Percentiles rank a stretch among this genome's conserved stretches.
phyloP scores from a whole-genome alignment of 2,329 filamentous ascomycete genomes.

The Colletotrichum higginsianum region DNA sequence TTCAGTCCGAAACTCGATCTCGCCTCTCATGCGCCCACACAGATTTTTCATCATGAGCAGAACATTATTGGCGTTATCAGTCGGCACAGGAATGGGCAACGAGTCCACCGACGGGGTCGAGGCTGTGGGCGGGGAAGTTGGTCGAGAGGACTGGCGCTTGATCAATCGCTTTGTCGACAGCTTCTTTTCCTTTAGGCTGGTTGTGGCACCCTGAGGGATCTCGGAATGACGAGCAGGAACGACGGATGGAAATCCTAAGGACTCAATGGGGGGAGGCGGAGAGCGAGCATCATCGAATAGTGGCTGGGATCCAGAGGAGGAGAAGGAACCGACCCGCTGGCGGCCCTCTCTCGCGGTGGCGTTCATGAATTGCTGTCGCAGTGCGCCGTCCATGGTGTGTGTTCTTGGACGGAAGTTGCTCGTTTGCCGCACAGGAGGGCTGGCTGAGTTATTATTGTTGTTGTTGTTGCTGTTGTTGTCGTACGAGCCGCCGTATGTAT shows the following conservation, averaged over 20 bases:
- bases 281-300: conserved; percentile 65
- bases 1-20: conserved; percentile 79
- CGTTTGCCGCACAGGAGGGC: conserved; percentile 49
- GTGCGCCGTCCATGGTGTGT: conserved; percentile 70
- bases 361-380: conserved; percentile 61
- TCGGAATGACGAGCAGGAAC: conserved; percentile 48
- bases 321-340: conserved; percentile 79
- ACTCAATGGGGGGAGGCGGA: conserved; percentile 58
- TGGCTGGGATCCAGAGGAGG: conserved; percentile 71
- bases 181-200: conserved; percentile 63
- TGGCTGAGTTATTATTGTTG: conserved; percentile 62
- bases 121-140: conserved; percentile 68
- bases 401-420: conserved; percentile 66
- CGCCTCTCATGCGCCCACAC: conserved; percentile 84
- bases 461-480: conserved; percentile 66
- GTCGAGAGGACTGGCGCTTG: conserved; percentile 70
- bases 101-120: conserved; percentile 71
- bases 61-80: conserved; percentile 79
- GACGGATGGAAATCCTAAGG: conserved; percentile 60
- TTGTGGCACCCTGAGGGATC: conserved; percentile 42
- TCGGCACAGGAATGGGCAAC: conserved; percentile 71
- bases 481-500: conserved; percentile 66
- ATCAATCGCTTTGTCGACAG: conserved; percentile 65
- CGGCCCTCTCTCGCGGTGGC: conserved; percentile 64
- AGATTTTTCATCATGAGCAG: conserved; percentile 83